Conservation (phyloP, 179 eudicot species). For the Patellifolia procumbens region DNA sequence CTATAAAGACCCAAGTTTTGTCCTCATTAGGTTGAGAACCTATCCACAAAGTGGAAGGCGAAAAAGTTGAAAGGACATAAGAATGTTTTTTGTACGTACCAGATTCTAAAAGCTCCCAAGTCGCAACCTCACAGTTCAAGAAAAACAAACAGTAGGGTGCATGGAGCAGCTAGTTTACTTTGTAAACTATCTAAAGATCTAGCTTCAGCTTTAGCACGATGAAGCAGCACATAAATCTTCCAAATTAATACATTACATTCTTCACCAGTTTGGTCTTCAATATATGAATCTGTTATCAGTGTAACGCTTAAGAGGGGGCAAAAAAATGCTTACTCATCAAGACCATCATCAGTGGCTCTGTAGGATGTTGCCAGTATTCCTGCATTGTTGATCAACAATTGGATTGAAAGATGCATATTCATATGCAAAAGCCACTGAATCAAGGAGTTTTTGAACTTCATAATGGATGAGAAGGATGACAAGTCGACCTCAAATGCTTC, state of each 20-base stretch:
- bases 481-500: conserved; percentile 77
- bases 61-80: neutral
- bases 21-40: neutral
- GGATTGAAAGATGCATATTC: conserved; percentile 73
- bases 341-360: conserved; percentile 62
- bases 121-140: neutral
- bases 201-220: neutral
- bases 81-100: neutral
- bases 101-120: neutral
- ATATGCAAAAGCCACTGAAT: conserved; percentile 66
- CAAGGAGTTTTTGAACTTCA: conserved; percentile 60
- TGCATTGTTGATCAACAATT: conserved; percentile 86
- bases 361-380: conserved; percentile 79
- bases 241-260: neutral
- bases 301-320: neutral
- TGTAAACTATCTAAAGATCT: neutral
- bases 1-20: neutral
- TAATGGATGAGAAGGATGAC: conserved; percentile 68
- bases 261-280: neutral
- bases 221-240: neutral
- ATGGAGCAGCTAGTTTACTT: neutral
- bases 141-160: neutral
- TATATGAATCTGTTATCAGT: neutral
- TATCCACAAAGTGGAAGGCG: neutral
- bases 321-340: conserved; percentile 58